phyloP scores from a whole-genome alignment of 352 stramenopile species.

The Phytophthora tentaculata region DNA sequence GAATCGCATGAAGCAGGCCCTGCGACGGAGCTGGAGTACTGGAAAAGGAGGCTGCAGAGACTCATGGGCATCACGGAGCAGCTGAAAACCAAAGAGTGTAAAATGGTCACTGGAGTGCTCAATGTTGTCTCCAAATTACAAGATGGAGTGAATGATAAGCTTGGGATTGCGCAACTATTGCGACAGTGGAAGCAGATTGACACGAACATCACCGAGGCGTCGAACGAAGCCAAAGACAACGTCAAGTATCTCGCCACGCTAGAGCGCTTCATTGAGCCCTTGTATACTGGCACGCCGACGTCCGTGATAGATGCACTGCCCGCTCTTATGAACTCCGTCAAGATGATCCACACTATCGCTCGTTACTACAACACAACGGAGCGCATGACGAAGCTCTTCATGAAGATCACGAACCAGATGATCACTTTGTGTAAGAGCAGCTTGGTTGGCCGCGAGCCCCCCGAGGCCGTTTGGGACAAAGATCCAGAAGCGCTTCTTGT shows the following conservation, averaged over 20 bases:
- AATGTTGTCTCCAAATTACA: constrained; percentile 85
- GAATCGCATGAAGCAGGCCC: constrained; percentile 85
- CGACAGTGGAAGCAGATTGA: constrained; percentile 90
- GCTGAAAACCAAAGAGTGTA: constrained; percentile 90
- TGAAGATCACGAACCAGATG: constrained; percentile 93
- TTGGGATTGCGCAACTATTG: constrained; percentile 67
- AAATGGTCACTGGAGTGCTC: constrained; percentile 85
- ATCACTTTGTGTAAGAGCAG: constrained; percentile 81
- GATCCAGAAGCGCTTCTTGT: constrained; percentile 69
- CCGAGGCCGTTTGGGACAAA: constrained; percentile 80
- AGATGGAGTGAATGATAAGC: constrained; percentile 66
- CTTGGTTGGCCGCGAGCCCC: constrained; percentile 60
- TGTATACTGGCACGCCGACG: constrained; percentile 67
- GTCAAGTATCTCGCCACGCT: constrained; percentile 87
- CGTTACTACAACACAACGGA: constrained; percentile 92
- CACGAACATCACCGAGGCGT: constrained; percentile 85
- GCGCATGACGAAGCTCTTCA: constrained; percentile 91
- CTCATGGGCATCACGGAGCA: constrained; percentile 91
- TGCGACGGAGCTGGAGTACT: constrained; percentile 88
- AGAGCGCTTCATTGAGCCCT: constrained; percentile 87
- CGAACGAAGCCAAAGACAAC: constrained; percentile 88
- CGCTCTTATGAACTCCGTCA: constrained; percentile 90
- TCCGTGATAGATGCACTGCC: constrained; percentile 79
- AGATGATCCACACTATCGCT: constrained; percentile 92
- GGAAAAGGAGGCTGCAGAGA: constrained; percentile 81